These are phyloP conservation scores for Bertia moriformis DNA, from an alignment of 2,329 filamentous ascomycete genomes.

Conservation along the genomic window DNA sequence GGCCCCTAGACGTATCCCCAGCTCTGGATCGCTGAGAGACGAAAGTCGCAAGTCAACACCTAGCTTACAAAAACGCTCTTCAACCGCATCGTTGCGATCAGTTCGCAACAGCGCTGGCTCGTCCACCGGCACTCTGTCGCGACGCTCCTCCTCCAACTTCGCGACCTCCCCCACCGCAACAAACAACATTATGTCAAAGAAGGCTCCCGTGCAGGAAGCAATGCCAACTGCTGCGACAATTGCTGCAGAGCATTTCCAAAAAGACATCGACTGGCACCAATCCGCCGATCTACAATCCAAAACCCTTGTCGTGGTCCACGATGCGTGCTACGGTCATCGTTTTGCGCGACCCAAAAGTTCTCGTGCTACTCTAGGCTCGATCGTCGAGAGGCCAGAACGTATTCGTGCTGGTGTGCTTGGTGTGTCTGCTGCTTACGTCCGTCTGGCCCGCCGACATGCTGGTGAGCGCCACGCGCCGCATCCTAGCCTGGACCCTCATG, in stretches of 20 bases:
- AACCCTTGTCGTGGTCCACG: slow-evolving; percentile 54
- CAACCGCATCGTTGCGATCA: slow-evolving; percentile 19
- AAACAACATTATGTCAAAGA: slow-evolving; percentile 6
- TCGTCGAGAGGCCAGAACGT: slow-evolving; percentile 59
- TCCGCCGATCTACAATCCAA: slow-evolving; percentile 14
- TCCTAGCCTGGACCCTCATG: slow-evolving; percentile 26
- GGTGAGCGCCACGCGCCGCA: slow-evolving; percentile 40
- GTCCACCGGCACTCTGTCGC: slow-evolving; percentile 14
- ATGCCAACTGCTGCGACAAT: slow-evolving; percentile 14
- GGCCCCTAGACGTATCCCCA: slow-evolving; percentile 14
- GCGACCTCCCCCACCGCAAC: slow-evolving; percentile 8
- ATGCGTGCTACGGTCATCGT: slow-evolving; percentile 60
- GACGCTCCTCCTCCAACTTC: slow-evolving; percentile 15
- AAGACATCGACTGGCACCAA: slow-evolving; percentile 34
- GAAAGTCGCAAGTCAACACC: slow-evolving; percentile 9
- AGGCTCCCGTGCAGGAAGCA: not conserved
- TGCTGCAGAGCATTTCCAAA: slow-evolving; percentile 37
- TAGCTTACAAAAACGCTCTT: slow-evolving; percentile 20
- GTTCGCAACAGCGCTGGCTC: slow-evolving; percentile 10
- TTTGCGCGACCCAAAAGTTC: slow-evolving; percentile 49
- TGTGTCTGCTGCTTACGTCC: slow-evolving; percentile 54
- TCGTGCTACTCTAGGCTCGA: slow-evolving; percentile 40
- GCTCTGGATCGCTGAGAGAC: slow-evolving; percentile 17
- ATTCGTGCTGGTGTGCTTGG: slow-evolving; percentile 53
- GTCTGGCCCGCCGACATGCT: slow-evolving; percentile 45